A percentile compares a stretch with the other conserved stretches of the same genome.
Conservation (phyloP, 1,139 yeast species). For the Schwanniomyces etchellsii region DNA sequence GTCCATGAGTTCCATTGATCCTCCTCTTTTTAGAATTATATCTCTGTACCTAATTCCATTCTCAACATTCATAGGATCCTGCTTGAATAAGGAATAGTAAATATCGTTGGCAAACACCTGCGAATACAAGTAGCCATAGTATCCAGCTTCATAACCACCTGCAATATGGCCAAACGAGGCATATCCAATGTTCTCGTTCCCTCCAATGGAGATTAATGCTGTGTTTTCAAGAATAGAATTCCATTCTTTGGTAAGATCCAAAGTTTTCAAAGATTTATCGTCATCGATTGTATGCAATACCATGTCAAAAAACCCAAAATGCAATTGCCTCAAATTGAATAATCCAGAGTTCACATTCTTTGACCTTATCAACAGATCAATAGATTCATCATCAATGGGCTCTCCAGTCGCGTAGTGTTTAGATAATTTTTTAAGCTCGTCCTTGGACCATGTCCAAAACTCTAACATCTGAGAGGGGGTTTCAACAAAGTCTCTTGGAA, state of each 20-base stretch:
- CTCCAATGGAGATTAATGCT: conserved; percentile 52
- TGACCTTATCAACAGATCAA: conserved; percentile 56
- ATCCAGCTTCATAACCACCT: conserved; percentile 83
- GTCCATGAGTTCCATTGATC: conserved; percentile 63
- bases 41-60: conserved; percentile 68
- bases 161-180: conserved; percentile 78
- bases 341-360: conserved; percentile 76
- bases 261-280: conserved; percentile 30
- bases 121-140: conserved; percentile 83
- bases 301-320: conserved; percentile 75
- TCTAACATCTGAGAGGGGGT: conserved; percentile 89
- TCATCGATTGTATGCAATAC: conserved; percentile 51
- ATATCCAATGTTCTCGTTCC: conserved; percentile 54
- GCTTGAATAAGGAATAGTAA: conserved; percentile 64
- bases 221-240: conserved; percentile 55
- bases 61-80: conserved; percentile 58
- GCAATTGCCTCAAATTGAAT: conserved; percentile 66
- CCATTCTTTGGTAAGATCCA: conserved; percentile 56
- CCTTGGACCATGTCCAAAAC: conserved; percentile 79
- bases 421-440: conserved; percentile 54
- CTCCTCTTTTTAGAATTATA: conserved; percentile 65
- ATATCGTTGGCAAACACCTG: conserved; percentile 83
- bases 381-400: conserved; percentile 51
- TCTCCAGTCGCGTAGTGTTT: conserved; percentile 62
- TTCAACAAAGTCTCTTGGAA: conserved; percentile 82